Base-by-base conservation (phyloP, 306 rosid genomes). In the Lablab purpureus region DNA sequence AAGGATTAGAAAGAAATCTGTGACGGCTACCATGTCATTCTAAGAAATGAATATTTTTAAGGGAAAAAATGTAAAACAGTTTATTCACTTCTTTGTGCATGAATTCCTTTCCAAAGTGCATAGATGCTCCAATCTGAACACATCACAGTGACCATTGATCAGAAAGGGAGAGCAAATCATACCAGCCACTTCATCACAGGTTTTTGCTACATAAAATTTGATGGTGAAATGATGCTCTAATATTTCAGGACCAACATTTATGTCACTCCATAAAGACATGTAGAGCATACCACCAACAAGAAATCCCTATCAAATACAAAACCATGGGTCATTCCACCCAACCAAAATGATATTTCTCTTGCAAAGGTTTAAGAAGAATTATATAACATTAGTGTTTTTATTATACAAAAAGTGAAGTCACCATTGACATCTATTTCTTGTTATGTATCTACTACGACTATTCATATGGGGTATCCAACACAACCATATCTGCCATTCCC, bases 401-500 rank as follows among this genome's bases (percentile, higher is more conserved):
- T 75, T 46, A 6, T 7, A 76, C 67, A 71, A 76, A 66, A 71
- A 21, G 47, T 50, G 7, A 51, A 36, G 27, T 51, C 43, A 8
- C 43, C n/a, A 60, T 37, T 70, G 30, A 15, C 43, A 68, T 68
- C 77, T 37, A 75, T 45, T 56, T 81, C 63, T 28, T 18, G 0
- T 68, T 70, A 58, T 27, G 23, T 55, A 4, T 34, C 50, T 45
- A 49, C 32, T 25, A 25, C 54, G 37, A 60, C 47, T 47, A 22
- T 67, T 67, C 32, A 67, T 28, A 37, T 66, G 52, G 37, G 23
- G 28, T 60, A 40, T 74, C 55, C 63, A 73, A 43, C 75, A 66
- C 30, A 73, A 54, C 74, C 70, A 30, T 27, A 80, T 52, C 18
- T 28, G 5, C 34, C 4, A 41, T 41, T 37, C 45, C 54, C 36